phyloP scores from a whole-genome alignment of 1,284 basidiomycete genomes.

The Takashimella koratensis region DNA sequence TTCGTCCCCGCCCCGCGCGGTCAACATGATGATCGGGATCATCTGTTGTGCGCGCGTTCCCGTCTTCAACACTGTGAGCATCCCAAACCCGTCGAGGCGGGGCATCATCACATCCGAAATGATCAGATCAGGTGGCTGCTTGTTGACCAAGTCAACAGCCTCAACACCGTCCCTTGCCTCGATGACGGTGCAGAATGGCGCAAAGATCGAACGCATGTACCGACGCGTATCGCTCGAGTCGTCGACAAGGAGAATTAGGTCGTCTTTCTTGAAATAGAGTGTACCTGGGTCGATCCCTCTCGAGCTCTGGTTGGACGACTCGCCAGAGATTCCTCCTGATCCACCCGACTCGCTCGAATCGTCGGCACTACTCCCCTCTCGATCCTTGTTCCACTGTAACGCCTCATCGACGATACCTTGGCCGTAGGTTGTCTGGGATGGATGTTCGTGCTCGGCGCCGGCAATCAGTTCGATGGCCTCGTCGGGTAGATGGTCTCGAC shows the following conservation, averaged over 20 bases:
- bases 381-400: constrained; percentile 38
- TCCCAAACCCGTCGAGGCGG: constrained; percentile 36
- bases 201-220: constrained; percentile 44
- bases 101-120: constrained; percentile 52
- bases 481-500: constrained; percentile 34
- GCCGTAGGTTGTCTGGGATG: constrained; percentile 22
- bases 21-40: constrained; percentile 41
- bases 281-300: constrained; percentile 38
- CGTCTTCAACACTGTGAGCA: constrained; percentile 24
- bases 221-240: constrained; percentile 34
- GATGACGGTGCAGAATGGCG: constrained; percentile 47
- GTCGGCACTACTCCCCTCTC: constrained; percentile 13
- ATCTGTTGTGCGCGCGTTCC: constrained; percentile 17
- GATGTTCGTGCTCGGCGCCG: background rate
- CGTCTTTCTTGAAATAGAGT: constrained; percentile 41
- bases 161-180: constrained; percentile 49
- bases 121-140: constrained; percentile 35
- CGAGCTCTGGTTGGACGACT: constrained; percentile 18
- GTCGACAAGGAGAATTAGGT: constrained; percentile 45
- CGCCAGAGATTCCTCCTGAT: constrained; percentile 9
- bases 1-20: constrained; percentile 39
- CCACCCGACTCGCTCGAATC: constrained; percentile 22
- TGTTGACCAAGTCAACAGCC: constrained; percentile 40
- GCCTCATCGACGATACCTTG: constrained; percentile 43
- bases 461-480: constrained; percentile 29